Conservation (phyloP, 2,329 filamentous ascomycete species). For the Phialophora macrospora region DNA sequence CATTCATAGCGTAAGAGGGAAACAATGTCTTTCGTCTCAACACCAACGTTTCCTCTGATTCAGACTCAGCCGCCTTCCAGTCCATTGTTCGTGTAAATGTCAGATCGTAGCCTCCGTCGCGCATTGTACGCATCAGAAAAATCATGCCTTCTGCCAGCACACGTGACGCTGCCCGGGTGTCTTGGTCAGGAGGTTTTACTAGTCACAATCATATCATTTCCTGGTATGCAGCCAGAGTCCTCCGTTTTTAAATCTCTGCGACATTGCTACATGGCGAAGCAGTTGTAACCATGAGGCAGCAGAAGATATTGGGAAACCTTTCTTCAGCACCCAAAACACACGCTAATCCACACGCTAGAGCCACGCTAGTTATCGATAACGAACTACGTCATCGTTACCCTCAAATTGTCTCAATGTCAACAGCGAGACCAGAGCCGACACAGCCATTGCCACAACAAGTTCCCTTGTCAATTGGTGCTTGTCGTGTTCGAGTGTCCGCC, state of each 20-base stretch:
- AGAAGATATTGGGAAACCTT: not conserved
- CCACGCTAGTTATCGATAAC: conserved; percentile 8
- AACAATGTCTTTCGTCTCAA: not conserved
- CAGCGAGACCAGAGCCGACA: not conserved
- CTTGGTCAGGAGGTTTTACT: not conserved
- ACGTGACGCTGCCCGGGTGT: not conserved
- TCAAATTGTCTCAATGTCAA: conserved; percentile 2
- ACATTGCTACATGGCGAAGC: not conserved
- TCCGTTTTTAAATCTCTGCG: not conserved
- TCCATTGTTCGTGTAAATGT: not conserved
- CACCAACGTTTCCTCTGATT: not conserved
- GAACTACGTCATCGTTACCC: not conserved
- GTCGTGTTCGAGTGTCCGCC: not conserved
- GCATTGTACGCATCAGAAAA: not conserved
- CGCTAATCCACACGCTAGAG: conserved; percentile 6
- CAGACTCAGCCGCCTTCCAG: not conserved
- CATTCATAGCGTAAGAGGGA: not conserved
- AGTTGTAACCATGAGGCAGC: not conserved
- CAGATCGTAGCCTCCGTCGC: not conserved
- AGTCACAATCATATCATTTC: not conserved
- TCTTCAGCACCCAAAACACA: not conserved
- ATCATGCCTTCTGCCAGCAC: not conserved
- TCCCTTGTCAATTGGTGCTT: not conserved
- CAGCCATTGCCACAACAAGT: not conserved
- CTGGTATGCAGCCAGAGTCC: not conserved